Evolutionary conservation across 2,329 filamentous ascomycete species (phyloP), one percentile per base, ranked within the genome.

Genomic region (Cryphonectria carpinicola): DNA sequence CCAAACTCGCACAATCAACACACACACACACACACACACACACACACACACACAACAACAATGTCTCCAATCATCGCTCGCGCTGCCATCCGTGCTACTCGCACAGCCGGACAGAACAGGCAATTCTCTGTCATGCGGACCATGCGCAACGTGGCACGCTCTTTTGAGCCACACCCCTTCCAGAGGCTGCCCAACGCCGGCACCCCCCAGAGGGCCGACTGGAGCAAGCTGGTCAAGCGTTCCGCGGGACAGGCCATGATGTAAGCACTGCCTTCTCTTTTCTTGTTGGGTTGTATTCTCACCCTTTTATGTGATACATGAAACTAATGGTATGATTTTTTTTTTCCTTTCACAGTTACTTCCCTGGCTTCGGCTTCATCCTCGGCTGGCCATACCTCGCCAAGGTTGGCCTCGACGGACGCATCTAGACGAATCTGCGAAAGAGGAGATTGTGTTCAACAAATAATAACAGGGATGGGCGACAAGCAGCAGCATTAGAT

Each of bases 131-230:
- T 81, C 70, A 76, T 81, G 73, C 75, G 75, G 66, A 76, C 75
- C 60, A 77, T 82, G 73, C 80, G 80, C 73, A 74, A 75, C 71
- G 77, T 80, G 66, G 79, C 78, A 65, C 79, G 80, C 65, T 76
- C 76, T 43, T 80, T 82, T 67, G 80, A 82, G 80, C 73, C 79
- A 25, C 80, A 81, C 70, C 79, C 79, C 68, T 81, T 80, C 76
- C 76, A 80, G 77, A 78, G 80, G 35, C 75, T 82, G 69, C 78
- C 81, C 69, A 70, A 74, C 17, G 66, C 78, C 22, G 71, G 69
- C 49, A 72, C 72, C 37, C 68, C 80, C 37, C 77, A 78, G 69
- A 71, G 76, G 14, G 77, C 77, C 35, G 82, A 83, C 78, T 84
- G 81, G 77, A 77, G 77, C 70, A 78, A 77, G 67, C 77, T 81